Evolutionary conservation across 352 stramenopile genomes (phyloP).

Genomic region (Lagenidium giganteum): DNA sequence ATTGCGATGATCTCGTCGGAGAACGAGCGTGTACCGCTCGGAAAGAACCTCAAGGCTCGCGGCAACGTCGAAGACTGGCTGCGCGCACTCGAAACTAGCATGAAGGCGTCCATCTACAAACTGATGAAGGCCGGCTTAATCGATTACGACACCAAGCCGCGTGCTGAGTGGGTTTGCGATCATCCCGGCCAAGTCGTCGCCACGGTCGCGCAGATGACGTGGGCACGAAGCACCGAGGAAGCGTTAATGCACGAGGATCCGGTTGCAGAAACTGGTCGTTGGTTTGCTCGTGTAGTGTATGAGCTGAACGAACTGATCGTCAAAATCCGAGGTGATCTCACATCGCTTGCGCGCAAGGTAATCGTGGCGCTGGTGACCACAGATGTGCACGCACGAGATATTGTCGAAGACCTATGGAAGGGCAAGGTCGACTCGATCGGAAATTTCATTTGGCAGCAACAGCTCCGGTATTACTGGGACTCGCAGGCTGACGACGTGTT

Average conservation of each 20-base stretch:
- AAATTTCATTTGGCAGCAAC: slow-evolving; percentile 95
- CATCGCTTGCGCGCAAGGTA: slow-evolving; percentile 84
- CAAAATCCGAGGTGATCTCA: slow-evolving; percentile 89
- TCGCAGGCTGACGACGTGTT: slow-evolving; percentile 83
- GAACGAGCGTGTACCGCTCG: slow-evolving; percentile 80
- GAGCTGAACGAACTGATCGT: slow-evolving; percentile 90
- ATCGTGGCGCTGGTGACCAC: slow-evolving; percentile 93
- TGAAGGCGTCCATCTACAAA: slow-evolving; percentile 91
- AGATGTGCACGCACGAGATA: slow-evolving; percentile 89
- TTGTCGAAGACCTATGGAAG: slow-evolving; percentile 70
- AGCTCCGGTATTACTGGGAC: slow-evolving; percentile 94
- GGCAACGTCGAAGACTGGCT: slow-evolving; percentile 88
- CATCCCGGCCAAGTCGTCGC: slow-evolving; percentile 92
- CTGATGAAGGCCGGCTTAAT: slow-evolving; percentile 90
- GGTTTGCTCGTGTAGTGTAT: slow-evolving; percentile 69
- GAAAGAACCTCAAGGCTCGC: slow-evolving; percentile 92
- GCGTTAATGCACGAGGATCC: slow-evolving; percentile 36
- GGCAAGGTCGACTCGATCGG: slow-evolving; percentile 59
- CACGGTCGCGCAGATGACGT: slow-evolving; percentile 92
- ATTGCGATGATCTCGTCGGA: slow-evolving; percentile 91
- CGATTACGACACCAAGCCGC: slow-evolving; percentile 85
- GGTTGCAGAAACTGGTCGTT: slow-evolving; percentile 51
- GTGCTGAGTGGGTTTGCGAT: slow-evolving; percentile 84
- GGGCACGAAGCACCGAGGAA: slow-evolving; percentile 86
- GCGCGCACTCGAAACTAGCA: slow-evolving; percentile 82